phyloP scores from a whole-genome alignment of 2,329 filamentous ascomycete genomes.

The Teratosphaeria destructans region DNA sequence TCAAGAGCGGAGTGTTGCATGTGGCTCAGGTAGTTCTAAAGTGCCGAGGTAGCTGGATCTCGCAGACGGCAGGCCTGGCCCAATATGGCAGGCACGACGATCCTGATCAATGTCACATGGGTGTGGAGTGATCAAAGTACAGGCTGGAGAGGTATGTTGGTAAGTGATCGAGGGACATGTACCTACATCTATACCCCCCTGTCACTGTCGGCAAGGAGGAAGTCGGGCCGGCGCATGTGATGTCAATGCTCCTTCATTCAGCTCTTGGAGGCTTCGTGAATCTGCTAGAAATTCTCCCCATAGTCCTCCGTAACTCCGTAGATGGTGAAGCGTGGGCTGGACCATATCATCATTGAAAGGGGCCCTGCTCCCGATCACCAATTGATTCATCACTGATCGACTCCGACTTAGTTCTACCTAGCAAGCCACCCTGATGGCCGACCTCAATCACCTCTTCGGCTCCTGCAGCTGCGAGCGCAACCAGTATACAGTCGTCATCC shows the following conservation, averaged over 20 bases:
- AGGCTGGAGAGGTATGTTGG: no score
- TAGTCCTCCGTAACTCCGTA: no score
- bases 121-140: no score
- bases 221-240: background rate
- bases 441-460: conserved; percentile 46
- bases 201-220: background rate
- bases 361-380: background rate
- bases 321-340: background rate
- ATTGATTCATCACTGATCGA: background rate
- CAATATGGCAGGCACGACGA: background rate
- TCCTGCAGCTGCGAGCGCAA: conserved; percentile 81
- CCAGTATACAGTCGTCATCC: conserved; percentile 64
- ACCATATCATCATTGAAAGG: background rate
- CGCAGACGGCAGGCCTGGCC: background rate
- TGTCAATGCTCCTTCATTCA: background rate
- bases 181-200: background rate
- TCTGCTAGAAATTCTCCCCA: background rate
- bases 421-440: background rate
- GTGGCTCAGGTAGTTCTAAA: no score
- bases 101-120: background rate
- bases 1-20: no score
- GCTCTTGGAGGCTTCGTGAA: background rate
- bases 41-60: background rate
- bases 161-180: background rate
- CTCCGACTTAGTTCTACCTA: background rate